Percentiles rank a stretch among this genome's conserved stretches.
phyloP scores from a whole-genome alignment of 352 stramenopile genomes.

The Pythium inflatum region DNA sequence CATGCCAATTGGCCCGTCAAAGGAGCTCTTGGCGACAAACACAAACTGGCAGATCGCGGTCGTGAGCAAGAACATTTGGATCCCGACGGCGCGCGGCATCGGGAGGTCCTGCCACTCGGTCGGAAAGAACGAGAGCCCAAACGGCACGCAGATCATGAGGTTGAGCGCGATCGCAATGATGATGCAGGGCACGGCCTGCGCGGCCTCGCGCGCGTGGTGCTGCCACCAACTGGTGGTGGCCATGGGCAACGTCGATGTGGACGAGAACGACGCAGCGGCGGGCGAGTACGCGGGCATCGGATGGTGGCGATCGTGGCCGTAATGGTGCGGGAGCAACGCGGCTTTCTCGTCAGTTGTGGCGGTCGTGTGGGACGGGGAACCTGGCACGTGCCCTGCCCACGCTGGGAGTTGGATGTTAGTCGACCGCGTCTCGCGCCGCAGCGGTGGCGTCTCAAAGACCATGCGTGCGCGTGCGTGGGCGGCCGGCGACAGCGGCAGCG shows the following conservation, averaged over 20 bases:
- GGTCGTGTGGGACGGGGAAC: constrained; percentile 22
- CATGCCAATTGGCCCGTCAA: constrained; percentile 74
- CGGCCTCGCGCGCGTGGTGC: constrained; percentile 36
- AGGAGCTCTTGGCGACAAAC: constrained; percentile 75
- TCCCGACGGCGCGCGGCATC: constrained; percentile 74
- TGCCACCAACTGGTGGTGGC: constrained; percentile 20
- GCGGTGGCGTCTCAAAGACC: constrained; percentile 70
- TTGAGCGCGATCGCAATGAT: constrained; percentile 79
- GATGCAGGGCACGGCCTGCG: constrained; percentile 57
- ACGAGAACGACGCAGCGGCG: constrained; percentile 26
- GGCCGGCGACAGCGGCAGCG: constrained; percentile 15
- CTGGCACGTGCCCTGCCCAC: constrained; percentile 13
- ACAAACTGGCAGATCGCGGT: constrained; percentile 84
- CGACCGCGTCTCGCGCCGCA: constrained; percentile 61
- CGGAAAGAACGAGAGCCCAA: constrained; percentile 85
- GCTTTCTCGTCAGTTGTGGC: constrained; percentile 25
- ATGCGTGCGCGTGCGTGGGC: constrained; percentile 37
- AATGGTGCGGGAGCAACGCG: constrained; percentile 35
- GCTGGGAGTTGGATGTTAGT: constrained; percentile 49
- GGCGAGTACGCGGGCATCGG: constrained; percentile 12
- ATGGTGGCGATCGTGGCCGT: neutral
- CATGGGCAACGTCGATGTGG: constrained; percentile 1
- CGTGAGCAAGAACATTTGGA: constrained; percentile 85
- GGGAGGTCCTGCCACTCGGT: constrained; percentile 78
- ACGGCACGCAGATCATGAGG: constrained; percentile 88